Conservation (phyloP, 306 rosid genomes). For the Fragaria iinumae region DNA sequence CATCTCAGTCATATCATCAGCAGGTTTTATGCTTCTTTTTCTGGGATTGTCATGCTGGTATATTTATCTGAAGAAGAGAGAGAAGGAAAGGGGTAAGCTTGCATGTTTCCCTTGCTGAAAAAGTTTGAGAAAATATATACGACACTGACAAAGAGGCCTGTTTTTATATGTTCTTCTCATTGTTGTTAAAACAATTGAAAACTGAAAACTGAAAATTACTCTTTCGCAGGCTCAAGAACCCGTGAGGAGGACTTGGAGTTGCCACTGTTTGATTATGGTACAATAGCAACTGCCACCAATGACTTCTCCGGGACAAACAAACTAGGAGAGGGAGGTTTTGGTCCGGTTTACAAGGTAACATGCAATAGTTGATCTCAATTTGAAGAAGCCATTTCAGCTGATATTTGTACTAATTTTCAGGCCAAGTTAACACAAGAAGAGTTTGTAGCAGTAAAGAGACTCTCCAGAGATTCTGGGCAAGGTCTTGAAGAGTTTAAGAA, state of each 20-base stretch:
- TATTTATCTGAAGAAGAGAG: not conserved
- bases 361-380: not conserved
- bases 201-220: not conserved
- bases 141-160: not conserved
- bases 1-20: constrained; percentile 5
- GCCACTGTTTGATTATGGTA: constrained; percentile 43
- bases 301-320: constrained; percentile 39
- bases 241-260: constrained; percentile 36
- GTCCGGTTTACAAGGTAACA: constrained; percentile 54
- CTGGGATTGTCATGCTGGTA: not conserved
- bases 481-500: constrained; percentile 34
- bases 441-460: constrained; percentile 30
- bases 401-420: not conserved
- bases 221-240: constrained; percentile 11
- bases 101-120: not conserved
- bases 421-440: constrained; percentile 17
- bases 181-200: not conserved
- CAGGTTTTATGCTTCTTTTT: not conserved
- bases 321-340: constrained; percentile 58
- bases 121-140: not conserved
- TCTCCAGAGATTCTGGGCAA: constrained; percentile 26
- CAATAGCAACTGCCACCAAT: constrained; percentile 39
- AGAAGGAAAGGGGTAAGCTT: constrained; percentile 29
- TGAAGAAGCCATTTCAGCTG: not conserved
- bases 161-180: not conserved